Evolutionary conservation across 179 eudicot species (phyloP).

Genomic region (Beta macrorhiza): DNA sequence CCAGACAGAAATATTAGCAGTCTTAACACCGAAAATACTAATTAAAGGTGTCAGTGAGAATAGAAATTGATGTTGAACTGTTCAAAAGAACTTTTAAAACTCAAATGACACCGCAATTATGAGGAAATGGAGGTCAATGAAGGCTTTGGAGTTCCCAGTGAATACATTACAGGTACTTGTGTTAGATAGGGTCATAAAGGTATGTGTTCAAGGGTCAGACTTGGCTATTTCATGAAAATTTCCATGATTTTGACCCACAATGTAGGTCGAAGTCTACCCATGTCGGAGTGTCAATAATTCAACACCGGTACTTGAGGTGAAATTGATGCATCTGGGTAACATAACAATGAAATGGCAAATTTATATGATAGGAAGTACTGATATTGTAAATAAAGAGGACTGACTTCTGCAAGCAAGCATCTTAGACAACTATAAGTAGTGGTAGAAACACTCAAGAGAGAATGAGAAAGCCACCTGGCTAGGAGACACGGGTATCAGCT

Average conservation of each 20-base stretch:
- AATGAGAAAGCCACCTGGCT: conserved; percentile 45
- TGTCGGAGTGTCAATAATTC: too few species aligned
- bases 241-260: too few species aligned
- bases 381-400: neutral
- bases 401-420: neutral
- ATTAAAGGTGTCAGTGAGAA: too few species aligned
- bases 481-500: conserved; percentile 45
- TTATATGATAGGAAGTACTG: neutral
- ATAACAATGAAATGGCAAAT: too few species aligned
- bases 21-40: neutral
- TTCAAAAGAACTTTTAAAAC: too few species aligned
- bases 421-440: neutral
- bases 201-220: too few species aligned
- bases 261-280: too few species aligned
- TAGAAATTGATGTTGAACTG: too few species aligned
- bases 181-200: too few species aligned
- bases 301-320: too few species aligned
- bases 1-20: neutral
- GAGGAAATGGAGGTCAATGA: neutral
- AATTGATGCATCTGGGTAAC: too few species aligned
- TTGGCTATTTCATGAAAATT: too few species aligned
- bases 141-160: neutral
- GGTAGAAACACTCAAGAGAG: neutral
- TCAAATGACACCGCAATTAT: neutral
- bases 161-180: neutral